Evolutionary conservation across 805 yeast genomes (phyloP).

Genomic region (Starmerella scarabaei): DNA sequence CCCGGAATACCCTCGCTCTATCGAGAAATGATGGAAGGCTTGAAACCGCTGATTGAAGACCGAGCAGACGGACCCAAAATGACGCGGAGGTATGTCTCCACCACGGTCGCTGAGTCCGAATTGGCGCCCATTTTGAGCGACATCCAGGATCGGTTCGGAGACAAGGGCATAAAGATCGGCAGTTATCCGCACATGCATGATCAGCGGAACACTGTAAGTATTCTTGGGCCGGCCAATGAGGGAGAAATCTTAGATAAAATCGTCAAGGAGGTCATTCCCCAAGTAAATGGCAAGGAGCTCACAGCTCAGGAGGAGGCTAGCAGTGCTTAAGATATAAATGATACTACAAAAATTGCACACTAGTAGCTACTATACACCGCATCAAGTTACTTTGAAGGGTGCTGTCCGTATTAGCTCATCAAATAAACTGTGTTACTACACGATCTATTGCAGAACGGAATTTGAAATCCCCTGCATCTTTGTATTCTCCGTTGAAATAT

Average conservation of each 20-base stretch:
- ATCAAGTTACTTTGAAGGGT: too few species aligned
- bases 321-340: conserved; percentile 1
- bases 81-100: conserved; percentile 41
- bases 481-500: too few species aligned
- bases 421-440: too few species aligned
- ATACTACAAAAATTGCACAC: too few species aligned
- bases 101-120: conserved; percentile 47
- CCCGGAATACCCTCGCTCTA: conserved; percentile 81
- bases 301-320: conserved; percentile 42
- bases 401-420: too few species aligned
- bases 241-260: conserved; percentile 31
- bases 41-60: conserved; percentile 30
- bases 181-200: conserved; percentile 69
- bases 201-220: conserved; percentile 56
- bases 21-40: conserved; percentile 37
- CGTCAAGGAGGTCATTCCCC: conserved; percentile 35
- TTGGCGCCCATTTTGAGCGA: conserved; percentile 51
- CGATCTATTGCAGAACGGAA: too few species aligned
- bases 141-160: conserved; percentile 35
- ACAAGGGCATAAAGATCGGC: conserved; percentile 53
- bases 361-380: background rate
- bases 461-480: too few species aligned
- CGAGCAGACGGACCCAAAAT: conserved; percentile 31
- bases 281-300: conserved; percentile 46
- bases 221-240: conserved; percentile 44